phyloP scores from a whole-genome alignment of 1,284 basidiomycete genomes.

The Sanghuangporus weigelae region DNA sequence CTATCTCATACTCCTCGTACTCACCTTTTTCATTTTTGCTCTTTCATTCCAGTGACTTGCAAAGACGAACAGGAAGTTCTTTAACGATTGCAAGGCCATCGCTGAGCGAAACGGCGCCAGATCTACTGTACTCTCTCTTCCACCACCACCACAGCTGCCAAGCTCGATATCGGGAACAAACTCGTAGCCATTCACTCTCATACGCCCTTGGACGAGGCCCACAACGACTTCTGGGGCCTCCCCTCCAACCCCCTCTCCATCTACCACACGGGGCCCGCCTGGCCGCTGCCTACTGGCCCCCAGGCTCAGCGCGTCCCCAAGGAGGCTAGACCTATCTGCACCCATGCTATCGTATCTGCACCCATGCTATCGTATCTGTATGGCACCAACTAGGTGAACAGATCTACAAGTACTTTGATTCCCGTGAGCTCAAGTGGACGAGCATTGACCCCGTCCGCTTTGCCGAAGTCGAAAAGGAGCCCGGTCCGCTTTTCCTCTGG shows the following conservation, averaged over 20 bases:
- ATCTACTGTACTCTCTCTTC: too few species aligned
- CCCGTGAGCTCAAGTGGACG: constrained; percentile 3
- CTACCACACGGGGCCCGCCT: constrained; percentile 23
- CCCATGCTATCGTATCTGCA: too few species aligned
- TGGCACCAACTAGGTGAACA: not conserved
- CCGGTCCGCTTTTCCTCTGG: constrained; percentile 39
- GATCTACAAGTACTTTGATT: not conserved
- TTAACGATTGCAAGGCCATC: too few species aligned
- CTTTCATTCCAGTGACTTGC: too few species aligned
- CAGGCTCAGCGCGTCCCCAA: constrained; percentile 22
- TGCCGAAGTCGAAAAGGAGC: constrained; percentile 2
- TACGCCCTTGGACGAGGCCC: constrained; percentile 17
- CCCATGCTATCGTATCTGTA: constrained; percentile 8
- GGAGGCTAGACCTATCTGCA: constrained; percentile 23
- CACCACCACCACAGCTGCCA: too few species aligned
- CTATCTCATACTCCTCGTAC: too few species aligned
- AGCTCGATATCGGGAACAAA: too few species aligned
- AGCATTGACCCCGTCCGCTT: constrained; percentile 5
- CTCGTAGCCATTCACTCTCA: not conserved
- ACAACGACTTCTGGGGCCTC: constrained; percentile 24
- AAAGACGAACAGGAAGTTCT: too few species aligned
- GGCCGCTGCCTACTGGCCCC: constrained; percentile 22
- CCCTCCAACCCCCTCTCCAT: constrained; percentile 16
- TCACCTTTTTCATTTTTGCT: too few species aligned
- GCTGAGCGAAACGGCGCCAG: too few species aligned